Evolutionary conservation across 2,329 filamentous ascomycete genomes (phyloP), one percentile per base, ranked within the genome.

Genomic region (Fusarium pininemorale): DNA sequence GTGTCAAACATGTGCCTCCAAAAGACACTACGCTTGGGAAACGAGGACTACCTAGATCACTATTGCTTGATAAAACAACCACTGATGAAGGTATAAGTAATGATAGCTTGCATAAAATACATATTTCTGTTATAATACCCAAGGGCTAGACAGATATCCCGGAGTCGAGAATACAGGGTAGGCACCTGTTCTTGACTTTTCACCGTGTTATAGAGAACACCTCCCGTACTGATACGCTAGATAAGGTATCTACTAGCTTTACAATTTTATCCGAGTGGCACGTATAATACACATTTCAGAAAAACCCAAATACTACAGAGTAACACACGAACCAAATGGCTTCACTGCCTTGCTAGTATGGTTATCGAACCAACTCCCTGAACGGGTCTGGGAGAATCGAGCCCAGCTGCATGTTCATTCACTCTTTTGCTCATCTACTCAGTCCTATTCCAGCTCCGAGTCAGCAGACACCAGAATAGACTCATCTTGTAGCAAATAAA

Each of bases 401-500:
- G 15, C 32, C 32, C 3, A 35, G 0, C 32, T 37, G 0, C 35
- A 37, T 37, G 1, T 0, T 37, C 35, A 37, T 37, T 18, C 35
- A 16, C 16, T 18, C 11, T 0, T 18, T 6, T 30, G 26, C 45
- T 30, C 45, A 30, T 30, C 10, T 48, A 5, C 10, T 30, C 45
- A 35, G 14, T 38, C 12, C 5, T 35, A 22, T 15, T 12, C 24
- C 6, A 45, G 30, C 20, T 39, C 18, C 54, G 38, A 41, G 20
- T 35, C 60, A 32, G 26, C 20, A 41, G 35, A 59, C 32, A 42
- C 38, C 30, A 35, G 18, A 16, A 55, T 30, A 60, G 15, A 30
- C 35, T 60, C 44, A 41, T 35, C 26, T 32, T 37, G n/a, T 16
- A 14, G 50, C 24, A 55, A 55, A 37, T 69, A 45, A 69, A 32